Evolutionary conservation across 345 rosid genomes (phyloP).

Genomic region (Eucalyptus erythrocorys): DNA sequence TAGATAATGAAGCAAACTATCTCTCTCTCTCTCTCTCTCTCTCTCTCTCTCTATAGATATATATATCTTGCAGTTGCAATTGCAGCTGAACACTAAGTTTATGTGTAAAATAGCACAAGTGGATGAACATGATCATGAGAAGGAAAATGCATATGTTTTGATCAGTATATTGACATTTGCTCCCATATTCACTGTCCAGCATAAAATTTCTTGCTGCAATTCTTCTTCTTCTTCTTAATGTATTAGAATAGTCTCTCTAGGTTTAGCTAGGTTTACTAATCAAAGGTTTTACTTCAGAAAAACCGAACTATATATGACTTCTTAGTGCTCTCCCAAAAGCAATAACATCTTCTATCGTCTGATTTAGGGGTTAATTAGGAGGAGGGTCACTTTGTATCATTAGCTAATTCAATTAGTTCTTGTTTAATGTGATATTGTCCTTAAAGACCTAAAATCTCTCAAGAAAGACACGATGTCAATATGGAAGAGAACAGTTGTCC

Average conservation of each 20-base stretch:
- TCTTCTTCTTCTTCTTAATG: neutral
- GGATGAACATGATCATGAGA: slow-evolving; percentile 16
- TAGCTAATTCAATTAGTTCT: neutral
- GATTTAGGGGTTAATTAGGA: neutral
- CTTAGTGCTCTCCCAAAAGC: neutral
- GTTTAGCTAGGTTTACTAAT: neutral
- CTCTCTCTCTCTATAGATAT: neutral
- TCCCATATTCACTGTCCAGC: slow-evolving; percentile 12
- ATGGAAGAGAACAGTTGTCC: neutral
- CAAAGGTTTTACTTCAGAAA: neutral
- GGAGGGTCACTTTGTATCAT: neutral
- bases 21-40: neutral
- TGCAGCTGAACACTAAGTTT: slow-evolving; percentile 1
- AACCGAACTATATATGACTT: neutral
- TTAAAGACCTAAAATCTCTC: neutral
- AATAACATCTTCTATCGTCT: neutral
- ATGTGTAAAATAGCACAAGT: neutral
- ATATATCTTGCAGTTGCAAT: neutral
- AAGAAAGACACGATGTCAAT: neutral
- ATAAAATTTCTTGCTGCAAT: neutral
- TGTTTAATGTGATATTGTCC: neutral
- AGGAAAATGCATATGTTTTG: slow-evolving; percentile 12
- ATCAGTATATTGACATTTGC: neutral
- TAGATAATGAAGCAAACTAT: neutral
- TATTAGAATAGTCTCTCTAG: neutral